A percentile compares a stretch with the other conserved stretches of the same genome.
phyloP scores from a whole-genome alignment of 2,329 filamentous ascomycete species.

The Ophiobolus disseminans region DNA sequence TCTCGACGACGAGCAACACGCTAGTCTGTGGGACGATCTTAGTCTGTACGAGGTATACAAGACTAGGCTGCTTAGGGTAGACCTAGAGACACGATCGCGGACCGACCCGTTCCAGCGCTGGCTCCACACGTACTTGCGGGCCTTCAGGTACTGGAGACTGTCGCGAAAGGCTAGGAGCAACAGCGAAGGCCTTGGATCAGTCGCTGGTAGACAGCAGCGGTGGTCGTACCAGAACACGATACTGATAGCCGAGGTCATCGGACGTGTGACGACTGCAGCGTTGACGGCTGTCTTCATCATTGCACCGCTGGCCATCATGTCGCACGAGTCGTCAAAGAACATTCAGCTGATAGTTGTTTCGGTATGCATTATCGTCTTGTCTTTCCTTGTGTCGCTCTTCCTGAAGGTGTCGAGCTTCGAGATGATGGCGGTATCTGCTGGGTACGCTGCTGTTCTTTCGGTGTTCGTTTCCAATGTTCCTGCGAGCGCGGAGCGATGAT shows the following conservation, averaged over 20 bases:
- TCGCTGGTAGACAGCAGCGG: constrained; percentile 5
- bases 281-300: constrained; percentile 28
- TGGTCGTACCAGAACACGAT: constrained; percentile 33
- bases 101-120: constrained; percentile 26
- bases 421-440: constrained; percentile 31
- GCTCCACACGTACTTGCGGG: constrained; percentile 20
- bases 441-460: constrained; percentile 29
- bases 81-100: constrained; percentile 31
- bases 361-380: constrained; percentile 21
- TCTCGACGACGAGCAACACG: constrained; percentile 25
- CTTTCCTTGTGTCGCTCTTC: constrained; percentile 25
- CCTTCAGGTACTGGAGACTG: constrained; percentile 20
- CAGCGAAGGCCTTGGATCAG: constrained; percentile 9
- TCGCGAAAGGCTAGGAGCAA: constrained; percentile 13
- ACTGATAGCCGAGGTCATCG: constrained; percentile 25
- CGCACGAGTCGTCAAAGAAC: constrained; percentile 17
- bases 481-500: too few species aligned
- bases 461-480: constrained; percentile 26
- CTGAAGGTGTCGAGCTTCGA: constrained; percentile 32
- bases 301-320: constrained; percentile 24
- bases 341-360: constrained; percentile 23
- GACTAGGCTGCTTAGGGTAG: constrained; percentile 44
- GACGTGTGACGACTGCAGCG: constrained; percentile 22
- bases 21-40: constrained; percentile 30
- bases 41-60: constrained; percentile 43